Conservation (phyloP, 768 basidiomycete genomes). For the Gloeopeniophorella convolvens region DNA sequence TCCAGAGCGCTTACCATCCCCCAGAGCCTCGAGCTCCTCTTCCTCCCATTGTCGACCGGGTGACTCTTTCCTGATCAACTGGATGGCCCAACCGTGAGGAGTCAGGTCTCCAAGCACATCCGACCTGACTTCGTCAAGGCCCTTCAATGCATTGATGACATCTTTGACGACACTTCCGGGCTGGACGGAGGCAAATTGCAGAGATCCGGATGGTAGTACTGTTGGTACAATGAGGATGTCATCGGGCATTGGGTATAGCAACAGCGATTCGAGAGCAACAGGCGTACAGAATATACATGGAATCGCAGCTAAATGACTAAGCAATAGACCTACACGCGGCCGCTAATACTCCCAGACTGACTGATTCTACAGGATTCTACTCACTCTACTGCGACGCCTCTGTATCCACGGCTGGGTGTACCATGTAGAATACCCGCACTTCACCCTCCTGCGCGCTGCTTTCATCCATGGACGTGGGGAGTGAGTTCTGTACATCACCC, state of each 20-base stretch:
- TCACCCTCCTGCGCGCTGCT: slow-evolving; percentile 51
- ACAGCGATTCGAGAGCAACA: background rate
- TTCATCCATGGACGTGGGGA: slow-evolving; percentile 57
- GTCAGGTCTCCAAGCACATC: slow-evolving; percentile 53
- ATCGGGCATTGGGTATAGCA: slow-evolving; percentile 32
- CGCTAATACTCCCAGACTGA: too few species aligned
- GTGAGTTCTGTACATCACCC: slow-evolving; percentile 77
- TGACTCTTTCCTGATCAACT: slow-evolving; percentile 51
- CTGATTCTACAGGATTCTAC: too few species aligned
- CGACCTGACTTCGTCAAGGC: slow-evolving; percentile 40
- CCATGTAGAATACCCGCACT: slow-evolving; percentile 78
- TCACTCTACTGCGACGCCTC: slow-evolving; percentile 39
- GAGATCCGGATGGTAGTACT: slow-evolving; percentile 47
- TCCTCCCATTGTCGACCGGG: slow-evolving; percentile 66
- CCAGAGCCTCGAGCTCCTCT: slow-evolving; percentile 56
- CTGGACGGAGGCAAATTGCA: slow-evolving; percentile 56
- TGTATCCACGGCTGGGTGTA: slow-evolving; percentile 81
- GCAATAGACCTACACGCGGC: slow-evolving; percentile 3
- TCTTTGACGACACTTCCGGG: slow-evolving; percentile 51
- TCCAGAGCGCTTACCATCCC: slow-evolving; percentile 45
- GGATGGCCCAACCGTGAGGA: slow-evolving; percentile 63
- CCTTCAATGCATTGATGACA: slow-evolving; percentile 47
- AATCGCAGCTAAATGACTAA: slow-evolving; percentile 12
- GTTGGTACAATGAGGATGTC: slow-evolving; percentile 50
- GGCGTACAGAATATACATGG: slow-evolving; percentile 4